Evolutionary conservation across 306 rosid species (phyloP).

Genomic region (Potentilla sterilis): DNA sequence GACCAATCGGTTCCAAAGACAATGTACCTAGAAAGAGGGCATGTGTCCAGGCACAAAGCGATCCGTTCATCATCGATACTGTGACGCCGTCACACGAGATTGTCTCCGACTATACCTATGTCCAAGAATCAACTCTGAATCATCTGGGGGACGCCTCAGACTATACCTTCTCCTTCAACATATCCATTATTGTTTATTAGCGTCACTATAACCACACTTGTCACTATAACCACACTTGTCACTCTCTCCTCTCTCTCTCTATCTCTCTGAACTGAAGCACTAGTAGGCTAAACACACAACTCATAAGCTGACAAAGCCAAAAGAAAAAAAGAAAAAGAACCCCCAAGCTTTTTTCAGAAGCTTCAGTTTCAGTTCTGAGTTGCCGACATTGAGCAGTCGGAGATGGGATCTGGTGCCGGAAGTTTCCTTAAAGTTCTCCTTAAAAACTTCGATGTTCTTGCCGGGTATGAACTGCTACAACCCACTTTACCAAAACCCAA

Average conservation of each 20-base stretch:
- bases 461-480: slow-evolving; percentile 52
- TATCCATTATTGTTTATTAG: background rate
- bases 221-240: background rate
- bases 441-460: slow-evolving; percentile 82
- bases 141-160: too few species aligned
- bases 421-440: slow-evolving; percentile 73
- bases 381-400: slow-evolving; percentile 17
- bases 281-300: background rate
- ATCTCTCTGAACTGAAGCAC: background rate
- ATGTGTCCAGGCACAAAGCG: too few species aligned
- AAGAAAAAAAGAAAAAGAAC: background rate
- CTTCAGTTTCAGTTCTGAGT: slow-evolving; percentile 2
- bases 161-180: too few species aligned
- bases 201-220: background rate
- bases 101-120: too few species aligned
- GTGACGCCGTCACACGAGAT: too few species aligned
- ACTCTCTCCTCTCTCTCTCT: slow-evolving; percentile 5
- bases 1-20: too few species aligned
- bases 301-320: slow-evolving; percentile 4
- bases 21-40: too few species aligned
- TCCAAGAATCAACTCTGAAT: too few species aligned
- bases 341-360: slow-evolving; percentile 18
- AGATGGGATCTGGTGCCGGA: slow-evolving; percentile 88
- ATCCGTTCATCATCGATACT: too few species aligned
- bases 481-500: background rate